phyloP scores from a whole-genome alignment of 352 stramenopile species.

The Phytophthora pseudosyringae region DNA sequence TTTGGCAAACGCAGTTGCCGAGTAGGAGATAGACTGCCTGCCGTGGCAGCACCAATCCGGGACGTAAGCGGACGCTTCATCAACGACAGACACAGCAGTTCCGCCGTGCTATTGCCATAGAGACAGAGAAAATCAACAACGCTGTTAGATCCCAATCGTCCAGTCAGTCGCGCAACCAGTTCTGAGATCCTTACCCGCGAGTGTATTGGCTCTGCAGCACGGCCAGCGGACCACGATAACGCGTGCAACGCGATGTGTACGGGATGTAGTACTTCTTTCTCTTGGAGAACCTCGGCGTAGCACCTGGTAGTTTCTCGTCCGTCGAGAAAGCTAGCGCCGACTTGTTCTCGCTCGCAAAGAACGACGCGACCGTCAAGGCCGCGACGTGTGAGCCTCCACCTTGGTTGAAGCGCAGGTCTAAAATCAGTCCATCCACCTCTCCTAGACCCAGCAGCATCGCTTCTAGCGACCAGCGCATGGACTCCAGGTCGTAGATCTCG shows the following conservation, averaged over 20 bases:
- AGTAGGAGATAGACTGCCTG: constrained; percentile 68
- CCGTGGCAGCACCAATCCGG: constrained; percentile 62
- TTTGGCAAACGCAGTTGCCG: constrained; percentile 78
- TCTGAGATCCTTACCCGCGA: constrained; percentile 52
- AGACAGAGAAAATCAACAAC: constrained; percentile 7
- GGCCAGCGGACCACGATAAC: constrained; percentile 71
- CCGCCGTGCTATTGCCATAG: constrained; percentile 56
- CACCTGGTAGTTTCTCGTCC: constrained; percentile 65
- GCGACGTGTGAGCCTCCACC: constrained; percentile 72
- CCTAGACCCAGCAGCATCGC: constrained; percentile 70
- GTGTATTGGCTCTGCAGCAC: constrained; percentile 81
- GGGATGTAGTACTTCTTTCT: constrained; percentile 70
- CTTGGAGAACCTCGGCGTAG: constrained; percentile 52
- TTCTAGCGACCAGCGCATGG: constrained; percentile 88
- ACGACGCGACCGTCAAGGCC: constrained; percentile 71
- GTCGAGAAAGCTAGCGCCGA: constrained; percentile 64
- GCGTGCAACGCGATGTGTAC: constrained; percentile 54
- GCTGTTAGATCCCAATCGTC: constrained; percentile 13
- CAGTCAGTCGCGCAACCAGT: not conserved
- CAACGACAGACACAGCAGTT: constrained; percentile 72
- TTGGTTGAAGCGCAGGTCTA: constrained; percentile 81
- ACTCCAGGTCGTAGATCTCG: constrained; percentile 87
- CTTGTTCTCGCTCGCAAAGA: constrained; percentile 63
- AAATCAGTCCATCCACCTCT: constrained; percentile 72
- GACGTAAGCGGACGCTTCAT: constrained; percentile 68